Base-by-base conservation (phyloP, 495 filamentous ascomycete genomes). In the Chaetomium tenue region DNA sequence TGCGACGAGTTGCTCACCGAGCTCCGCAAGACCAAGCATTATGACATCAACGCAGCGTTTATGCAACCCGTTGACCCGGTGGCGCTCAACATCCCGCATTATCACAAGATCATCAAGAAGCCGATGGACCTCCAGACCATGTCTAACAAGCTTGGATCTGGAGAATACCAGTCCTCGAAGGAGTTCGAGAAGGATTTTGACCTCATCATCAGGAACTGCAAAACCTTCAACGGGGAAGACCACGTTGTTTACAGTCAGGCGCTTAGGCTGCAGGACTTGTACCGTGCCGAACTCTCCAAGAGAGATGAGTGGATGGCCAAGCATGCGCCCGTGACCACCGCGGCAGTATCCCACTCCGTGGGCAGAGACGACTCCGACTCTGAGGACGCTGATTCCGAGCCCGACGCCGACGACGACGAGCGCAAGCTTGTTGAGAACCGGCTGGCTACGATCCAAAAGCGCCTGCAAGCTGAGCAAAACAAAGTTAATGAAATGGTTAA, bases 121-220 rank as follows among this genome's bases (percentile, higher is more conserved):
- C 94, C 94, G 2, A 98, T 98, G 94, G 94, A 98, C 70, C 78
- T 98, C 26, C 78, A 81, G 3, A 97, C 91, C 12, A 86, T 95
- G 68, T 76, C 81, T 59, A 77, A 79, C 56, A 97, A 96, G 75
- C 81, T 96, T 23, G 85, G 86, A 60, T 81, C 83, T 8, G 92
- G 92, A n/a, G 85, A 90, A 57, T 98, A 97, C 71, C 84, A 87
- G 67, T 91, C 82, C 58, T 83, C 88, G 6, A 90, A 90, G 74
- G 94, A 98, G 42, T 91, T 98, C 66, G 89, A 96, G 66, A 77
- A 77, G 46, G 93, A 98, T 72, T 83, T 96, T 52, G 84, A 84
- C 23, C 83, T 90, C 52, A 93, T 98, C 63, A 87, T 98, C 71
- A 83, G 86, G 61, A 98, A 98, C 73, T 96, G 93, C 74, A 91